phyloP scores from a whole-genome alignment of 2,329 filamentous ascomycete species.

The Coleophoma crateriformis region DNA sequence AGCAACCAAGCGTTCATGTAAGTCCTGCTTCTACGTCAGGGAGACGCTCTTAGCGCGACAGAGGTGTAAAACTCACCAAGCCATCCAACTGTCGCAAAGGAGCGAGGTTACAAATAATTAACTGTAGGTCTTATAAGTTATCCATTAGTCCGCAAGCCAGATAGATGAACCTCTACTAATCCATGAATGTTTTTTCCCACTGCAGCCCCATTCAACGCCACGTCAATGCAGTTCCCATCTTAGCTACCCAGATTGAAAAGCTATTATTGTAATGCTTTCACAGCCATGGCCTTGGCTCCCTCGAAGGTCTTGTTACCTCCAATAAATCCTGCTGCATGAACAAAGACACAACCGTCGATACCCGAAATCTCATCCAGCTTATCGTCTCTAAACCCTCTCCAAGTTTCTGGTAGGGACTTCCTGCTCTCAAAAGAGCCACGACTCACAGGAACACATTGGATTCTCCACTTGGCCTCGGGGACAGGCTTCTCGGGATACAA shows the following conservation, averaged over 20 bases:
- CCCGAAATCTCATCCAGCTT: constrained; percentile 70
- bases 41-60: too few relatives aligned
- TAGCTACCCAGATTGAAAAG: background rate
- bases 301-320: constrained; percentile 91
- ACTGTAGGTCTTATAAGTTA: too few relatives aligned
- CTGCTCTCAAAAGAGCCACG: constrained; percentile 87
- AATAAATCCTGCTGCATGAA: constrained; percentile 93
- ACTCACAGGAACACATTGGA: constrained; percentile 83
- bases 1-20: too few relatives aligned
- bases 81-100: too few relatives aligned
- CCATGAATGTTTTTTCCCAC: too few relatives aligned
- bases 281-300: constrained; percentile 80
- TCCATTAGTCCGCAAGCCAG: too few relatives aligned
- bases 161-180: too few relatives aligned
- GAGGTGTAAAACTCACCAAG: too few relatives aligned
- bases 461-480: constrained; percentile 80
- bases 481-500: constrained; percentile 81
- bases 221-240: constrained; percentile 10
- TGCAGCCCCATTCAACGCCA: constrained; percentile 10
- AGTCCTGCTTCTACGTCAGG: too few relatives aligned
- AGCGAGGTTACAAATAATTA: too few relatives aligned
- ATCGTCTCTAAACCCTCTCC: constrained; percentile 86
- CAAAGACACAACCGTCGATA: constrained; percentile 76
- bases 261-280: constrained; percentile 54
- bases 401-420: constrained; percentile 83